Evolutionary conservation across 345 rosid species (phyloP).

Genomic region (Noccaea caerulescens): DNA sequence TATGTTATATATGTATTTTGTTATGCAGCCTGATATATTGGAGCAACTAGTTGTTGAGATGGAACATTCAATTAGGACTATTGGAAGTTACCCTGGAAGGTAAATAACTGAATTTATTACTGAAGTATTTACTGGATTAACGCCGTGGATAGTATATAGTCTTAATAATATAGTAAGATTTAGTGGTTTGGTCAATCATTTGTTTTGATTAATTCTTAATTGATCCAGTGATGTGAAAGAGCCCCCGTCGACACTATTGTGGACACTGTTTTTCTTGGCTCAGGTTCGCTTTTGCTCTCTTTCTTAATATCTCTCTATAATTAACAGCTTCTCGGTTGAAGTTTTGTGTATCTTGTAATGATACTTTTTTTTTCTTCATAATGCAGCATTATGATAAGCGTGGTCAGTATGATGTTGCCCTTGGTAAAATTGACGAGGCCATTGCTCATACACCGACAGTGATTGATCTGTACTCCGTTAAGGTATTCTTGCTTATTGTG

Average conservation of each 20-base stretch:
- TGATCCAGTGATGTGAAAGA: constrained; percentile 79
- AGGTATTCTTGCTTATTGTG: constrained; percentile 58
- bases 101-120: constrained; percentile 41
- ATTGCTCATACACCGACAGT: constrained; percentile 95
- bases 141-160: not conserved
- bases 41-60: constrained; percentile 82
- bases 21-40: constrained; percentile 78
- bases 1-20: constrained; percentile 7
- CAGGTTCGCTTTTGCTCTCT: constrained; percentile 61
- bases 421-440: constrained; percentile 87
- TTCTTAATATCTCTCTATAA: constrained; percentile 26
- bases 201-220: constrained; percentile 18
- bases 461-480: constrained; percentile 89
- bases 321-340: constrained; percentile 14
- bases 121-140: not conserved
- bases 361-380: constrained; percentile 22
- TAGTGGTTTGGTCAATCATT: not conserved
- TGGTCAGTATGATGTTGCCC: constrained; percentile 76
- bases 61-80: constrained; percentile 75
- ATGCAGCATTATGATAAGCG: constrained; percentile 98
- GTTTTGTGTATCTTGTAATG: constrained; percentile 24
- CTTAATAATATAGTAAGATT: not conserved
- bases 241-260: constrained; percentile 92
- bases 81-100: constrained; percentile 84
- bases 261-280: constrained; percentile 92